Evolutionary conservation across 108 stramenopile species (phyloP).

Genomic region (Nitzschia sp.): DNA sequence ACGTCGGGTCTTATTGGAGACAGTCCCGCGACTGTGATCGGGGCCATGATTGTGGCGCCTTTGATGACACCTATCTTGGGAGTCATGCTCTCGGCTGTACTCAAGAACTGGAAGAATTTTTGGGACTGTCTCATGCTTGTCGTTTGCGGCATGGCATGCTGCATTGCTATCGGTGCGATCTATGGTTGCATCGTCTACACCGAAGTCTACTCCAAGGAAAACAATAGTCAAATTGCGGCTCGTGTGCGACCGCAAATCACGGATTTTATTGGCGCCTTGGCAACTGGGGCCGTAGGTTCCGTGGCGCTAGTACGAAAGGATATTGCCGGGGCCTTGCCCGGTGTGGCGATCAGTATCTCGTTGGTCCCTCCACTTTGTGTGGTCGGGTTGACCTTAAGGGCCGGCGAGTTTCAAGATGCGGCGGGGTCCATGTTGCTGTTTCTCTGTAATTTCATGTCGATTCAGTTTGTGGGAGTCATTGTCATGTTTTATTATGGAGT

Average conservation of each 20-base stretch:
- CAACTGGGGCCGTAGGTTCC: not conserved
- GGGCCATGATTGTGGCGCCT: not conserved
- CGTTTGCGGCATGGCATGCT: not conserved
- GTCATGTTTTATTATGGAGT: not conserved
- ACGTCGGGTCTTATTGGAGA: not conserved
- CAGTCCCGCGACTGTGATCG: not conserved
- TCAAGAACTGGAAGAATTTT: not conserved
- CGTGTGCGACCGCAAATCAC: not conserved
- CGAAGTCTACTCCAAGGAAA: not conserved
- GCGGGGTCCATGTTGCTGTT: not conserved
- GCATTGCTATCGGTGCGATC: not conserved
- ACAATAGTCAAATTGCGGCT: not conserved
- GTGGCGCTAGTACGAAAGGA: not conserved
- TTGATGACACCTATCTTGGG: not conserved
- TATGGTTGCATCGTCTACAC: not conserved
- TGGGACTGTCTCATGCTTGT: not conserved
- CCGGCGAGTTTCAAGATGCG: not conserved
- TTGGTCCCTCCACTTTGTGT: not conserved
- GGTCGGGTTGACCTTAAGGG: not conserved
- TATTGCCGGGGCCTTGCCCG: not conserved
- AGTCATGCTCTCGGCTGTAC: not conserved
- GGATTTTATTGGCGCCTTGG: not conserved
- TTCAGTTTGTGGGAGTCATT: not conserved
- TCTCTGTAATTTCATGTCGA: not conserved
- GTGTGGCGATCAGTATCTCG: not conserved